A percentile compares a stretch with the other conserved stretches of the same genome.
These are phyloP conservation scores for Neovahlkampfia damariscottae DNA, from an alignment of 78 protist species.

Conservation along the genomic window DNA sequence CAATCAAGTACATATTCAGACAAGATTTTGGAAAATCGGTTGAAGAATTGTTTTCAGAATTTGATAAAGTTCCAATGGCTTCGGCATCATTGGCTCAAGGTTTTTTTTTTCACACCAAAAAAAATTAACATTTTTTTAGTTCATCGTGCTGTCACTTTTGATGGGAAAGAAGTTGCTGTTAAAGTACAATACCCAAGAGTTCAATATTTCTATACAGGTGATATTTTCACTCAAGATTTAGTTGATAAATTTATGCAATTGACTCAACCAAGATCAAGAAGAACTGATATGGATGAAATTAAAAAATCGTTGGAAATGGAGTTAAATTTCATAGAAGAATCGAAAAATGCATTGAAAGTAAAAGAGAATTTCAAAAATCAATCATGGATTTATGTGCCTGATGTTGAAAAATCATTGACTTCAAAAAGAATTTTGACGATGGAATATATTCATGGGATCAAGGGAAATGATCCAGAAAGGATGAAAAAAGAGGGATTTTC, in stretches of 20 bases:
- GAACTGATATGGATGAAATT: conserved; percentile 37
- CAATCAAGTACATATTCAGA: neutral
- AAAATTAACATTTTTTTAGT: too few relatives aligned
- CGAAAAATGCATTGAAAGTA: conserved; percentile 28
- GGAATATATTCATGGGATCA: conserved; percentile 51
- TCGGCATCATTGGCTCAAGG: conserved; percentile 5
- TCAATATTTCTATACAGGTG: conserved; percentile 18
- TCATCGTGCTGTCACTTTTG: too few relatives aligned
- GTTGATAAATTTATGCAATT: conserved; percentile 11
- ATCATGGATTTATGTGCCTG: conserved; percentile 29
- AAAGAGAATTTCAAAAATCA: conserved; percentile 23
- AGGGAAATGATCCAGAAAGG: conserved; percentile 33
- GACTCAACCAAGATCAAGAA: conserved; percentile 29
- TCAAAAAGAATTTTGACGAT: conserved; percentile 41
- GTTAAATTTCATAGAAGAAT: conserved; percentile 39
- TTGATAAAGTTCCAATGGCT: conserved; percentile 8
- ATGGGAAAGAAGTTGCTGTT: conserved; percentile 54
- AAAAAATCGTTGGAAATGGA: conserved; percentile 28
- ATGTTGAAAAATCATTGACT: neutral
- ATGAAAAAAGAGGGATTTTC: conserved; percentile 26
- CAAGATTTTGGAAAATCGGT: neutral
- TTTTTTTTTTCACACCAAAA: neutral
- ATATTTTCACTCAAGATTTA: conserved; percentile 19
- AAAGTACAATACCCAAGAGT: conserved; percentile 48
- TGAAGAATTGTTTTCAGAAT: conserved; percentile 1